Evolutionary conservation across 192 early-diverging fungal genomes (phyloP).

Genomic region (Piromyces sp.): DNA sequence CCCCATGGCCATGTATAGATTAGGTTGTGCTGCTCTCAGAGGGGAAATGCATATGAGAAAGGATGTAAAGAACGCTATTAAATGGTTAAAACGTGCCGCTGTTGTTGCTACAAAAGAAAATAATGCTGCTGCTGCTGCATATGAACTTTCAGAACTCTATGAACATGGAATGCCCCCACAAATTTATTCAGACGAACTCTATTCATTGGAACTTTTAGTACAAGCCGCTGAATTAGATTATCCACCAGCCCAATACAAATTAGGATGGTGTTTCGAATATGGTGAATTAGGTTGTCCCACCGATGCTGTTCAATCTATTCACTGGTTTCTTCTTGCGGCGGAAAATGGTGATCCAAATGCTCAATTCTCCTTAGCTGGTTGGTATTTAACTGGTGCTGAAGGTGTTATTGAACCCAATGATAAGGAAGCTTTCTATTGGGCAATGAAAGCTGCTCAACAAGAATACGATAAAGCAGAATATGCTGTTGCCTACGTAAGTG

Average conservation of each 20-base stretch:
- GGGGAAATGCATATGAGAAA: neutral
- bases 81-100: constrained; percentile 3
- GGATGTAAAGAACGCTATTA: constrained; percentile 5
- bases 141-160: neutral
- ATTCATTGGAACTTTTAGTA: neutral
- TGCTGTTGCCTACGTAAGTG: constrained; percentile 2
- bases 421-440: constrained; percentile 1
- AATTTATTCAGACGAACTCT: neutral
- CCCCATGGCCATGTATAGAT: constrained; percentile 1
- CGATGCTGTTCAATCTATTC: neutral
- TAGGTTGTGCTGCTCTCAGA: neutral
- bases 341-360: constrained; percentile 1
- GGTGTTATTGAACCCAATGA: neutral
- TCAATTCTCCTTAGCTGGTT: constrained; percentile 2
- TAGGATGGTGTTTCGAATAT: constrained; percentile 1
- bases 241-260: constrained; percentile 1
- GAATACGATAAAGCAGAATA: constrained; percentile 6
- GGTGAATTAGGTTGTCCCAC: constrained; percentile 1
- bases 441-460: constrained; percentile 1
- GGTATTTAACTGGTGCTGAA: constrained; percentile 4
- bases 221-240: constrained; percentile 1
- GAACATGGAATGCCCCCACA: neutral
- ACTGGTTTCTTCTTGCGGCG: neutral
- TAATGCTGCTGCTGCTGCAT: neutral
- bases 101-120: neutral